Conservation (phyloP, 495 filamentous ascomycete species). For the Rhypophila decipiens region DNA sequence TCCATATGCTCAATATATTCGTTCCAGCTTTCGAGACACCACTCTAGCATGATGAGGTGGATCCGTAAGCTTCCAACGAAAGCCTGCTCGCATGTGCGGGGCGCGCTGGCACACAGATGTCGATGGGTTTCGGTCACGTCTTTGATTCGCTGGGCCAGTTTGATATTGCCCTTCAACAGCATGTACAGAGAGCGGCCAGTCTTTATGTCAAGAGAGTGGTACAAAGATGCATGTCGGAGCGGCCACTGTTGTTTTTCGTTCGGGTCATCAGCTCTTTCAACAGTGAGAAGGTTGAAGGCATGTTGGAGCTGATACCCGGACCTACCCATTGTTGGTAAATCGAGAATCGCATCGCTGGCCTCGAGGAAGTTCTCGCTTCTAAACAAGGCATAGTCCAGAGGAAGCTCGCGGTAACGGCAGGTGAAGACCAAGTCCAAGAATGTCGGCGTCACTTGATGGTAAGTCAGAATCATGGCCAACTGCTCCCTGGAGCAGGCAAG, state of each 20-base stretch:
- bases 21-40: slow-evolving; percentile 42
- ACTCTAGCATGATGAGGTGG: slow-evolving; percentile 39
- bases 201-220: slow-evolving; percentile 40
- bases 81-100: slow-evolving; percentile 15
- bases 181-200: slow-evolving; percentile 33
- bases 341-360: slow-evolving; percentile 26
- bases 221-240: slow-evolving; percentile 32
- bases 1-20: slow-evolving; percentile 42
- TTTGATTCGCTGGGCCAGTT: slow-evolving; percentile 30
- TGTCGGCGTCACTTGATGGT: slow-evolving; percentile 38
- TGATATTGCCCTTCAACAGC: slow-evolving; percentile 34
- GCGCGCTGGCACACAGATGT: slow-evolving; percentile 14
- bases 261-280: slow-evolving; percentile 25
- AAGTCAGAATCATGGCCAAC: slow-evolving; percentile 29
- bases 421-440: slow-evolving; percentile 39
- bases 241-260: slow-evolving; percentile 32
- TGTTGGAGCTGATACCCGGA: slow-evolving; percentile 34
- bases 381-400: slow-evolving; percentile 12
- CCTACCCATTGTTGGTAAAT: slow-evolving; percentile 30
- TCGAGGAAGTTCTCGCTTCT: slow-evolving; percentile 31
- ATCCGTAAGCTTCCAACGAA: slow-evolving; percentile 29
- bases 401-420: slow-evolving; percentile 17
- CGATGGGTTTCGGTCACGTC: slow-evolving; percentile 16
- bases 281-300: slow-evolving; percentile 40
- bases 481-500: slow-evolving; percentile 27